phyloP scores from a whole-genome alignment of 495 filamentous ascomycete species.

The Lophiotrema nucula region DNA sequence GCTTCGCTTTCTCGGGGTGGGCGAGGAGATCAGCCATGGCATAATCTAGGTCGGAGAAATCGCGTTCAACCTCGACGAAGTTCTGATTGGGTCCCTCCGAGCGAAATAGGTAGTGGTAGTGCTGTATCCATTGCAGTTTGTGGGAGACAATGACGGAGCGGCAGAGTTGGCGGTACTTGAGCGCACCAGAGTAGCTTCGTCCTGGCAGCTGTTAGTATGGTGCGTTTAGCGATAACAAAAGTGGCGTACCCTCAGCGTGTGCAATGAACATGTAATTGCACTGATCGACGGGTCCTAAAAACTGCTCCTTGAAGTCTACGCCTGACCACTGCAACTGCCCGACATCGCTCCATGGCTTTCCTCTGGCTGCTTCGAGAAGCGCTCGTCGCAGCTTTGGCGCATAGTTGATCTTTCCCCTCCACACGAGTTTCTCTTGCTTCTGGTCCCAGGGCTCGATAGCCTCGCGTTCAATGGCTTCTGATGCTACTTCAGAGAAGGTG shows the following conservation, averaged over 20 bases:
- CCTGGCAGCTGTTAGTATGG: slow-evolving; percentile 6
- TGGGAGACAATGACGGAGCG: slow-evolving; percentile 56
- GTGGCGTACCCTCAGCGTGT: slow-evolving; percentile 55
- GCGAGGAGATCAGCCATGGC: slow-evolving; percentile 54
- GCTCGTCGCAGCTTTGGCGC: slow-evolving; percentile 43
- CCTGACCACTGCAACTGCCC: slow-evolving; percentile 49
- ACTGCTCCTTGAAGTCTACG: slow-evolving; percentile 35
- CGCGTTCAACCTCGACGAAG: slow-evolving; percentile 55
- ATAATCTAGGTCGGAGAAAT: slow-evolving; percentile 54
- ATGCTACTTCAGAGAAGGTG: slow-evolving; percentile 53
- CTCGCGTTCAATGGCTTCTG: slow-evolving; percentile 44
- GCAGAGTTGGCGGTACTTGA: slow-evolving; percentile 62
- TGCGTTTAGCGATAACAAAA: neutral
- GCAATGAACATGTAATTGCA: slow-evolving; percentile 56
- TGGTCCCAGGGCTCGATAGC: slow-evolving; percentile 38
- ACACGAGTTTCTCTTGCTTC: slow-evolving; percentile 66
- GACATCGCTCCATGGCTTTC: slow-evolving; percentile 55
- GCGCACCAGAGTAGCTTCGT: slow-evolving; percentile 53
- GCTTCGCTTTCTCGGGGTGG: slow-evolving; percentile 51
- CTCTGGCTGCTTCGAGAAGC: slow-evolving; percentile 47
- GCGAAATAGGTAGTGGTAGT: slow-evolving; percentile 46
- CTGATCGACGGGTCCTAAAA: slow-evolving; percentile 55
- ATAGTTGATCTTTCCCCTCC: slow-evolving; percentile 58
- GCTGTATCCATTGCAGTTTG: slow-evolving; percentile 47
- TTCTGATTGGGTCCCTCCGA: slow-evolving; percentile 57